Percentiles rank a stretch among this genome's conserved stretches.
These are phyloP conservation scores for Guyanaporus albipodus DNA, from an alignment of 768 basidiomycete species.

Conservation along the genomic window DNA sequence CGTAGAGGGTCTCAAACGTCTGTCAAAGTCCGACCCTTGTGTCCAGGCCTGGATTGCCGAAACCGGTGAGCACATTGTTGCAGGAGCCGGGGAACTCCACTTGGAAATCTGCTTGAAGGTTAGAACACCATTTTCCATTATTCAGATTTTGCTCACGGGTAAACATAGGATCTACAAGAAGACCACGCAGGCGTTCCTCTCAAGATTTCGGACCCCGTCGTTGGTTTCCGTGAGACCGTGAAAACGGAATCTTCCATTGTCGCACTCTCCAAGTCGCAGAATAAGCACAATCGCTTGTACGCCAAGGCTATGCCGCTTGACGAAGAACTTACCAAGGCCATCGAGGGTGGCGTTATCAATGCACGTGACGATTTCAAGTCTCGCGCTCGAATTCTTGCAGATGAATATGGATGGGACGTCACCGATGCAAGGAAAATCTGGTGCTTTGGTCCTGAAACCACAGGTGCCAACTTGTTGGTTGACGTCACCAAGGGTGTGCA, in stretches of 20 bases:
- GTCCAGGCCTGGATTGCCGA: constrained; percentile 93
- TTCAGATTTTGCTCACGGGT: not conserved
- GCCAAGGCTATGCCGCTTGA: constrained; percentile 90
- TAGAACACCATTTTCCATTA: not conserved
- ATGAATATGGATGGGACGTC: constrained; percentile 97
- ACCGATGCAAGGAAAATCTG: constrained; percentile 99
- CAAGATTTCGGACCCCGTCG: constrained; percentile 97
- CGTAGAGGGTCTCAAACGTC: constrained; percentile 99
- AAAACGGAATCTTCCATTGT: constrained; percentile 93
- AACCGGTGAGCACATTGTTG: constrained; percentile 97
- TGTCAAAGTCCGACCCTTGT: constrained; percentile 99
- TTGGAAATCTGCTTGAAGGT: constrained; percentile 99
- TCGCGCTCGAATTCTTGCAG: constrained; percentile 92
- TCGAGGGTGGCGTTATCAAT: constrained; percentile 80
- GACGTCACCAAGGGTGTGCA: constrained; percentile 99
- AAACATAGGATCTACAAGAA: constrained; percentile 87
- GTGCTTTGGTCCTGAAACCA: constrained; percentile 99
- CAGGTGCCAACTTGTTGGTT: constrained; percentile 93
- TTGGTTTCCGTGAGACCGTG: constrained; percentile 97
- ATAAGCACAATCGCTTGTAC: constrained; percentile 99
- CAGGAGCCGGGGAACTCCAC: constrained; percentile 98
- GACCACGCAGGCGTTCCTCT: constrained; percentile 99
- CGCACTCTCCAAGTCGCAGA: constrained; percentile 98
- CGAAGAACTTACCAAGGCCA: constrained; percentile 91
- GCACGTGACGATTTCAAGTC: constrained; percentile 97